Evolutionary conservation across 495 filamentous ascomycete genomes (phyloP), one percentile per base, ranked within the genome.

Genomic region (Xylaria grammica): DNA sequence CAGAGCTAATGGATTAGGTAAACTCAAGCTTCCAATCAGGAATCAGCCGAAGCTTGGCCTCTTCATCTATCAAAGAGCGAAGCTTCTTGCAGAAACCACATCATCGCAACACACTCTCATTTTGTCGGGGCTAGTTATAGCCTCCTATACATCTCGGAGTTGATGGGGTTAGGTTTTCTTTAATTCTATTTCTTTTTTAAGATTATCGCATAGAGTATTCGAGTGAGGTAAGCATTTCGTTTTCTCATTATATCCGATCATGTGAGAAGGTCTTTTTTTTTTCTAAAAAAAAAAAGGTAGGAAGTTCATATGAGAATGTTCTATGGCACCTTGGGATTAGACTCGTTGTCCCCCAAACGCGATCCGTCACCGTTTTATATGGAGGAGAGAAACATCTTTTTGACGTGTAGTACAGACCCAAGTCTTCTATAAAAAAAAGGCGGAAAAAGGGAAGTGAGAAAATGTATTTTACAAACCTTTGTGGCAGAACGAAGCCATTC

Each of bases 381-480:
- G 13, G 17, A 44, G 13, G 11, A 4, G 19, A 27, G 56, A 9
- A 57, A 4, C 11, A 34, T 17, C 9, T 48, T 4, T 45, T 30
- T 27, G 9, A 46, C 29, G 2, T 26, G 1, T 7, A 48, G 17
- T 22, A 17, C 17, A 59, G 55, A 48, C 17, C 29, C 19, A 48
- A 36, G 56, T 13, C 27, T 2, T 48, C 27, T 44, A 26, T 4
- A 19, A n/a, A 42, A 32, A 7, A n/a, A 15, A 42, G 17, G 40
- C 7, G 15, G 17, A 42, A 15, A 11, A 36, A 36, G 32, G 32
- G 32, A 36, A 36, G 40, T n/a, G n/a, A n/a, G 40, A 17, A 42
- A 22, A 64, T 64, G 62, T 44, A 44, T 42, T 19, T 58, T 32
- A 24, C 32, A 32, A 30, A 45, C 36, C 26, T 34, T 19, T 64